Evolutionary conservation across 2,329 filamentous ascomycete genomes (phyloP).

Genomic region (Aspergillus niger): DNA sequence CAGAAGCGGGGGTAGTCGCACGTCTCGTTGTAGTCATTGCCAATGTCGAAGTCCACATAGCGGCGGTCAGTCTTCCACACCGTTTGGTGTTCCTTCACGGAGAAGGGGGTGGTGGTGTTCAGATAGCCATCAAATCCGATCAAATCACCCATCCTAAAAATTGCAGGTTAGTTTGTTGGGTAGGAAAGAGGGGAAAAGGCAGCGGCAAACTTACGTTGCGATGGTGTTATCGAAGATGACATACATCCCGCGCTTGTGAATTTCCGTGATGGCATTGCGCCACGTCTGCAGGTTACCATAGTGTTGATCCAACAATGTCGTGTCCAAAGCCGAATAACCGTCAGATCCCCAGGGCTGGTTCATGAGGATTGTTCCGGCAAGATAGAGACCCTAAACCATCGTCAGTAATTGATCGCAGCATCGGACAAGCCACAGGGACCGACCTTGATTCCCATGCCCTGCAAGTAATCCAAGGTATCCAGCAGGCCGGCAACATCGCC

Average conservation of each 20-base stretch:
- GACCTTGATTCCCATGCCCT: slow-evolving; percentile 64
- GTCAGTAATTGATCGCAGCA: background rate
- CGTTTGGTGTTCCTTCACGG: slow-evolving; percentile 57
- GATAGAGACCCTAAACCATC: slow-evolving; percentile 55
- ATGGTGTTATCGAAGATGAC: slow-evolving; percentile 67
- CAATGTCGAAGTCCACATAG: slow-evolving; percentile 60
- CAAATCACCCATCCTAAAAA: slow-evolving; percentile 55
- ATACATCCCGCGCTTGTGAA: slow-evolving; percentile 64
- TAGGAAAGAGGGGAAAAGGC: background rate
- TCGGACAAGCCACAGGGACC: background rate
- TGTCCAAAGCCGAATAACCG: slow-evolving; percentile 60
- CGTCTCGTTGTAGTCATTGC: slow-evolving; percentile 54
- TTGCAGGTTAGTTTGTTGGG: background rate
- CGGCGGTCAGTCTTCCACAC: slow-evolving; percentile 55
- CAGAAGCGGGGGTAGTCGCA: slow-evolving; percentile 65
- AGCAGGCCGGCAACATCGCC: slow-evolving; percentile 60
- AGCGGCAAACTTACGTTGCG: slow-evolving; percentile 51
- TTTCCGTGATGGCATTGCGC: slow-evolving; percentile 58
- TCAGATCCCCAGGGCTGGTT: slow-evolving; percentile 66
- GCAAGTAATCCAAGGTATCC: slow-evolving; percentile 64
- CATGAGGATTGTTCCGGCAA: slow-evolving; percentile 63
- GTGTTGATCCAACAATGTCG: slow-evolving; percentile 64
- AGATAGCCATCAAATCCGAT: slow-evolving; percentile 48
- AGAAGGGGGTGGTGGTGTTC: slow-evolving; percentile 58
- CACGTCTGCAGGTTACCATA: slow-evolving; percentile 61